Evolutionary conservation across 768 basidiomycete species (phyloP).

Genomic region (Hericium coralloides): DNA sequence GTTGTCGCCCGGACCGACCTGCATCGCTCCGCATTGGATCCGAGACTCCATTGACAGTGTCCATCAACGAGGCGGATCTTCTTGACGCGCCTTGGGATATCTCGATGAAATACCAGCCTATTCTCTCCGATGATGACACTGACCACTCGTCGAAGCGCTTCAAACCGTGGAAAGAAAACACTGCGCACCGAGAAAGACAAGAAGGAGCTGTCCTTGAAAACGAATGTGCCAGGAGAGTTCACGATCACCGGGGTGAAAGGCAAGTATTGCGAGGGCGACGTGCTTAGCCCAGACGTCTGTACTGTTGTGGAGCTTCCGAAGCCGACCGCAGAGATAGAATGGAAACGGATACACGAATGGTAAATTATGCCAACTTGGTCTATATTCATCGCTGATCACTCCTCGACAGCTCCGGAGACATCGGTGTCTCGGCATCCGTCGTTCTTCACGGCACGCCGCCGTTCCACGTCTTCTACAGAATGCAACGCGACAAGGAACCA

Average conservation of each 20-base stretch:
- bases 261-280: constrained; percentile 74
- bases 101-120: constrained; percentile 51
- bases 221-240: constrained; percentile 69
- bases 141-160: constrained; percentile 29
- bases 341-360: constrained; percentile 91
- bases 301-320: constrained; percentile 64
- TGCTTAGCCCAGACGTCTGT: constrained; percentile 77
- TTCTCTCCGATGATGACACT: constrained; percentile 26
- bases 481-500: constrained; percentile 61
- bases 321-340: constrained; percentile 80
- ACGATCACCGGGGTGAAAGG: constrained; percentile 62
- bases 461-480: constrained; percentile 74
- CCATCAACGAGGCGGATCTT: constrained; percentile 43
- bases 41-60: constrained; percentile 47
- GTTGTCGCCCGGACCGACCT: constrained; percentile 64
- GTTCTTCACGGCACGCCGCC: constrained; percentile 85
- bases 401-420: constrained; percentile 68
- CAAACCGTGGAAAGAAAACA: constrained; percentile 58
- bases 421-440: constrained; percentile 81
- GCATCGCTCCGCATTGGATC: constrained; percentile 64
- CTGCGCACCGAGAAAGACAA: constrained; percentile 39
- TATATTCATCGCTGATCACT: neutral
- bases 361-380: constrained; percentile 22
- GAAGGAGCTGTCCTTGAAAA: constrained; percentile 39
- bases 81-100: constrained; percentile 65